Percentiles rank a stretch among this genome's conserved stretches.
Conservation (phyloP, 2,329 filamentous ascomycete species). For the Sporothrix pseudoabietina region DNA sequence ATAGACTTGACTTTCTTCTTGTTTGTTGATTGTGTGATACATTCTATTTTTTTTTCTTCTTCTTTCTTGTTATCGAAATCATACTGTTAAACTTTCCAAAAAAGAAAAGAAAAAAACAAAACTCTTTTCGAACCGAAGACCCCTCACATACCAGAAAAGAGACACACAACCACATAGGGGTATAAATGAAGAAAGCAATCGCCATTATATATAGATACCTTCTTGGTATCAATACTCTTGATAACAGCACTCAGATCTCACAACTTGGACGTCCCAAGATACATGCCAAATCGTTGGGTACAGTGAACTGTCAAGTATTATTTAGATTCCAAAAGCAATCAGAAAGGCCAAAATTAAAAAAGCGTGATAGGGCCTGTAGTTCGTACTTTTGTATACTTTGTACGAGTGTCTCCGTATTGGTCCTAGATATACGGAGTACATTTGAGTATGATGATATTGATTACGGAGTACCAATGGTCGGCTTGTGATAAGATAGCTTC, state of each 20-base stretch:
- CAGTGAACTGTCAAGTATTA: too few relatives aligned
- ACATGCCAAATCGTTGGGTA: too few relatives aligned
- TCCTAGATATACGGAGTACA: neutral
- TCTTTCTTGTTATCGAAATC: neutral
- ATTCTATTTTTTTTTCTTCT: neutral
- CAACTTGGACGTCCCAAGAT: neutral
- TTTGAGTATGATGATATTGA: neutral
- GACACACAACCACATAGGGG: slow-evolving; percentile 24
- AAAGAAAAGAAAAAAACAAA: slow-evolving; percentile 22
- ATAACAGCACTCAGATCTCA: neutral
- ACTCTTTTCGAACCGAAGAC: neutral
- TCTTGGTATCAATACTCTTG: neutral
- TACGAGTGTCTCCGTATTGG: too few relatives aligned
- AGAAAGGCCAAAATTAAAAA: too few relatives aligned
- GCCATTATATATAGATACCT: slow-evolving; percentile 46
- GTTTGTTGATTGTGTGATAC: slow-evolving; percentile 36
- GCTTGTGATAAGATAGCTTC: slow-evolving; percentile 2
- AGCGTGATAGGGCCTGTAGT: too few relatives aligned
- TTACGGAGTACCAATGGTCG: neutral
- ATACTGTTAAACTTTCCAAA: neutral
- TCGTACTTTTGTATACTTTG: too few relatives aligned
- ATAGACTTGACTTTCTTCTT: slow-evolving; percentile 44
- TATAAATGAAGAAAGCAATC: slow-evolving; percentile 54
- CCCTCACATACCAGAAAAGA: slow-evolving; percentile 11
- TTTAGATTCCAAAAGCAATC: too few relatives aligned